These are phyloP conservation scores for Cercospora sp. DNA, from an alignment of 2,329 filamentous ascomycete genomes.

Conservation along the genomic window DNA sequence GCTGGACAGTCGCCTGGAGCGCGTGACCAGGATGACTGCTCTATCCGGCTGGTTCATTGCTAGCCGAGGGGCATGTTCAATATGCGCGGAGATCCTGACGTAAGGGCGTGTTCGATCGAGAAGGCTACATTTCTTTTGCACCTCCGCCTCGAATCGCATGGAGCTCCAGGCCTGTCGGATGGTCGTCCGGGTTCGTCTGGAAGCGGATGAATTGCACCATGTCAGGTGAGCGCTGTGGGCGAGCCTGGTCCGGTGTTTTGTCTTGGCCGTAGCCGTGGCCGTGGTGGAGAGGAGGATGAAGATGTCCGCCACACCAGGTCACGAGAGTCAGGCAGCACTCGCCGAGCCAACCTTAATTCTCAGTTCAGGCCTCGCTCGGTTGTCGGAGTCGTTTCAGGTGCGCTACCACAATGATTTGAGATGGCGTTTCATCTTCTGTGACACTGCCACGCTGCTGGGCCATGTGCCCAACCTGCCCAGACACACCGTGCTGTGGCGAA, in stretches of 20 bases:
- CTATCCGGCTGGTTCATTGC: slow-evolving; percentile 12
- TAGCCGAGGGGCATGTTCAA: slow-evolving; percentile 21
- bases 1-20: slow-evolving; percentile 14
- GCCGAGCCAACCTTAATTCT: not conserved
- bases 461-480: not conserved
- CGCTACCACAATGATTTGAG: not conserved
- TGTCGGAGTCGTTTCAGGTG: slow-evolving; percentile 10
- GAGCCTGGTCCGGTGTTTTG: not conserved
- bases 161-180: not conserved
- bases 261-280: not conserved
- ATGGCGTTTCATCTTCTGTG: slow-evolving; percentile 8
- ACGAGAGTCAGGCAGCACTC: not conserved
- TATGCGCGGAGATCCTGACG: slow-evolving; percentile 19
- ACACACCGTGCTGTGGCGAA: not conserved
- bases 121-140: slow-evolving; percentile 14
- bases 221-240: not conserved
- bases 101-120: slow-evolving; percentile 7
- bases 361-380: slow-evolving; percentile 3
- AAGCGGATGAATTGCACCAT: not conserved
- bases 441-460: not conserved
- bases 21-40: slow-evolving; percentile 21
- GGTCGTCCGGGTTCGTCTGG: not conserved
- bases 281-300: not conserved
- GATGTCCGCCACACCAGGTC: slow-evolving; percentile 3
- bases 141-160: slow-evolving; percentile 8